Evolutionary conservation across 257 asterid genomes (phyloP), one percentile per base, ranked within the genome.

Genomic region (Ligustrum vulgare): DNA sequence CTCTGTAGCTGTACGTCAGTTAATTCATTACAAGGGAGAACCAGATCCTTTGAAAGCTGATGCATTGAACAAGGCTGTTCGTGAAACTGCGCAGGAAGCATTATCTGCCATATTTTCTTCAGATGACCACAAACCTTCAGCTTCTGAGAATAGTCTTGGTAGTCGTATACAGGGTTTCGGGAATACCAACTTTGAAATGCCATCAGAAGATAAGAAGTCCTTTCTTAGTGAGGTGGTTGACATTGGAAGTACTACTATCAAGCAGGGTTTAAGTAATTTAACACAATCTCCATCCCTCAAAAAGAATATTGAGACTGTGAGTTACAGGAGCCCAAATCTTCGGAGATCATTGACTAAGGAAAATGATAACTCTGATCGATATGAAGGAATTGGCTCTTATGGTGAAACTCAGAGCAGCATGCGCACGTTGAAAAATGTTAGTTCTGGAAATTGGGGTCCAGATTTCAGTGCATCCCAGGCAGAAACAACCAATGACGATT

Each of bases 101-200:
- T 83, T 95, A 47, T 89, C 98, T 81, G 88, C 92, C 79, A 78
- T 95, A 80, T 95, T 92, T 82, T 86, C 94, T 35, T 79, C 97
- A 7, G 98, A 93, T 36, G 99, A 95, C 69, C 78, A 82, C 80
- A 92, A 87, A 72, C 89, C 89, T 79, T 84, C 88, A 69, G 86
- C 96, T 3, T 67, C 83, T 9, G 96, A 89, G 82, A 91, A 80
- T 77, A 84, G 83, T 70, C 97, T 95, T 62, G 88, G 97, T 71
- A 83, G 96, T 79, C 92, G 99, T 51, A 95, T 95, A 78, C 94
- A 95, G 80, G 99, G 99, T 41, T 95, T 94, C 77, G 99, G 99
- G 54, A 95, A 79, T 74, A 89, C 92, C 64, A 86, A 86, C 83
- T 89, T 83, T 82, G 97, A 88, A 72, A 75, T 83, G 84, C 86